A percentile compares a stretch with the other conserved stretches of the same genome.
phyloP scores from a whole-genome alignment of 208 protist genomes.

The Porcisia deanei region DNA sequence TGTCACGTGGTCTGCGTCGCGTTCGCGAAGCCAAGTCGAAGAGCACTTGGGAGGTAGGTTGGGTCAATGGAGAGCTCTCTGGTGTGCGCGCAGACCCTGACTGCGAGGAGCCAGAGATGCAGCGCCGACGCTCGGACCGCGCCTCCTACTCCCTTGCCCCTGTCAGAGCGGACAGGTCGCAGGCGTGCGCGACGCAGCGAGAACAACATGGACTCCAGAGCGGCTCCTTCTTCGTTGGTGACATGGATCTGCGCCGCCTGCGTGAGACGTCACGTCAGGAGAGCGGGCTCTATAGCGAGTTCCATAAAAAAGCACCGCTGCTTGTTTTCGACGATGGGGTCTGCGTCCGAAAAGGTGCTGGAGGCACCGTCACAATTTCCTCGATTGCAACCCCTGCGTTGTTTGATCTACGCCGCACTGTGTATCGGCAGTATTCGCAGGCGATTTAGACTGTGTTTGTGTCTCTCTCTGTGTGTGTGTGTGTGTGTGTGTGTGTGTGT shows the following conservation, averaged over 20 bases:
- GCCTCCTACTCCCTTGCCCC: conserved; percentile 46
- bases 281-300: conserved; percentile 65
- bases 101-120: conserved; percentile 28
- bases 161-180: conserved; percentile 45
- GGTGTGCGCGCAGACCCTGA: conserved; percentile 25
- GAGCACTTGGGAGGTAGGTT: conserved; percentile 84
- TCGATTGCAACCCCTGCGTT: conserved; percentile 76
- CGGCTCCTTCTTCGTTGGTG: conserved; percentile 86
- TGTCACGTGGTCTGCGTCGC: conserved; percentile 45
- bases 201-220: conserved; percentile 54
- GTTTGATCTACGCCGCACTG: conserved; percentile 67
- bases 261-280: conserved; percentile 55
- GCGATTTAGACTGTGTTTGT: conserved; percentile 37
- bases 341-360: conserved; percentile 71
- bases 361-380: conserved; percentile 77
- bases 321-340: conserved; percentile 82
- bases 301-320: conserved; percentile 75
- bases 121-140: conserved; percentile 31
- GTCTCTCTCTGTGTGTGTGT: neutral
- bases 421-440: conserved; percentile 85
- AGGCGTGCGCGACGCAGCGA: conserved; percentile 63
- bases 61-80: conserved; percentile 74
- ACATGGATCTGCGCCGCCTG: conserved; percentile 64
- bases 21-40: conserved; percentile 70
- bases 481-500: neutral